Evolutionary conservation across 208 protist species (phyloP).

Genomic region (Wallacemonas collosoma): DNA sequence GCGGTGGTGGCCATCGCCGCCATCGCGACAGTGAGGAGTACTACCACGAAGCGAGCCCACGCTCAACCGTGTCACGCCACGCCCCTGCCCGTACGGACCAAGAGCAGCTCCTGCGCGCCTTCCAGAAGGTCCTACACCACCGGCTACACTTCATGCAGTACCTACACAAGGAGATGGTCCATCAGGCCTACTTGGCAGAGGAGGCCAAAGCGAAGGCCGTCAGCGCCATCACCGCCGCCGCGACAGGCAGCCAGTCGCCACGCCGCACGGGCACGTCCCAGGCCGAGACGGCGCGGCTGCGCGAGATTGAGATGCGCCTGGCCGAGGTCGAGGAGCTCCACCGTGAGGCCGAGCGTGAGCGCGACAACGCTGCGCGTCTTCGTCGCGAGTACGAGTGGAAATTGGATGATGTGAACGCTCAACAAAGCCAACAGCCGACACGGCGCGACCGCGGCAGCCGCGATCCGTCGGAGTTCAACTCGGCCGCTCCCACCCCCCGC

Average conservation of each 20-base stretch:
- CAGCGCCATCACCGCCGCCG: conserved; percentile 20
- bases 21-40: conserved; percentile 15
- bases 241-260: conserved; percentile 19
- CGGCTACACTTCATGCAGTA: conserved; percentile 87
- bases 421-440: conserved; percentile 11
- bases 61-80: conserved; percentile 25
- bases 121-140: conserved; percentile 80
- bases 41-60: conserved; percentile 34
- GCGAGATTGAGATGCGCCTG: conserved; percentile 76
- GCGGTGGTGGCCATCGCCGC: background rate
- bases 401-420: conserved; percentile 39
- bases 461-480: conserved; percentile 36
- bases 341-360: conserved; percentile 59
- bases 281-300: conserved; percentile 49
- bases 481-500: conserved; percentile 10
- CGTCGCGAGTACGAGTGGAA: conserved; percentile 66
- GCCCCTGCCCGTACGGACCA: conserved; percentile 29
- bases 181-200: conserved; percentile 77
- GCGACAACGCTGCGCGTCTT: conserved; percentile 53
- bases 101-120: conserved; percentile 52
- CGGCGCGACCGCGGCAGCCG: conserved; percentile 19
- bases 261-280: conserved; percentile 24
- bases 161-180: conserved; percentile 83
- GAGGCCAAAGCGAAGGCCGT: conserved; percentile 62
- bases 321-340: conserved; percentile 70